These are phyloP conservation scores for Penicillium italicum DNA, from an alignment of 2,329 filamentous ascomycete genomes.

Conservation along the genomic window DNA sequence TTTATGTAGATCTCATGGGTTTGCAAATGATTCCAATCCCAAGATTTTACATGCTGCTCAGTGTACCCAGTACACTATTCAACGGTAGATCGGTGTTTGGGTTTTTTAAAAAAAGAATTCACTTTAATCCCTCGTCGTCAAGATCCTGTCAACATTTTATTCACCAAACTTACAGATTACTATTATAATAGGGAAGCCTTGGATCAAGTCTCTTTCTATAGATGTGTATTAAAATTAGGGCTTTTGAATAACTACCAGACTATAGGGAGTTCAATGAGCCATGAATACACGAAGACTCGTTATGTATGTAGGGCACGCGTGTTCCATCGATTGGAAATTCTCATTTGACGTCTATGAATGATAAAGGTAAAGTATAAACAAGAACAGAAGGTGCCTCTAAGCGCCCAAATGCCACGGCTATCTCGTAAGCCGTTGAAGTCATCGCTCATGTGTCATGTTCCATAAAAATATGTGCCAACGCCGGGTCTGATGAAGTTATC, in stretches of 20 bases:
- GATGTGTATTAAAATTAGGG: background rate
- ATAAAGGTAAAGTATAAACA: constrained; percentile 7
- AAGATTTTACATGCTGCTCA: too few species aligned
- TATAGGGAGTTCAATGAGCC: background rate
- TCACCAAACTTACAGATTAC: background rate
- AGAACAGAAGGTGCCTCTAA: constrained; percentile 6
- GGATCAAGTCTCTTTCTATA: too few species aligned
- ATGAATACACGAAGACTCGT: background rate
- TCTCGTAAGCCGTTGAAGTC: constrained; percentile 6
- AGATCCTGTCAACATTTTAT: background rate
- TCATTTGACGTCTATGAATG: background rate
- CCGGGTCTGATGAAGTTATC: constrained; percentile 20
- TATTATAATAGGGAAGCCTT: background rate
- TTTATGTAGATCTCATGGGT: too few species aligned
- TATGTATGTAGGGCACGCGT: background rate
- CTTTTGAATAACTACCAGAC: background rate
- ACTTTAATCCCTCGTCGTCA: background rate
- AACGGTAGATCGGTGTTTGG: too few species aligned
- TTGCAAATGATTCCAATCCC: too few species aligned
- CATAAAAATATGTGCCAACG: constrained; percentile 14
- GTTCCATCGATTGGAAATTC: background rate
- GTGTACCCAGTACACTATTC: too few species aligned
- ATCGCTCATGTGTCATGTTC: constrained; percentile 10
- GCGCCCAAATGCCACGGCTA: constrained; percentile 16
- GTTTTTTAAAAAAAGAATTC: too few species aligned